A percentile compares a stretch with the other conserved stretches of the same genome.
phyloP scores from a whole-genome alignment of 2,329 filamentous ascomycete species.

The Diplodia scrobiculata region DNA sequence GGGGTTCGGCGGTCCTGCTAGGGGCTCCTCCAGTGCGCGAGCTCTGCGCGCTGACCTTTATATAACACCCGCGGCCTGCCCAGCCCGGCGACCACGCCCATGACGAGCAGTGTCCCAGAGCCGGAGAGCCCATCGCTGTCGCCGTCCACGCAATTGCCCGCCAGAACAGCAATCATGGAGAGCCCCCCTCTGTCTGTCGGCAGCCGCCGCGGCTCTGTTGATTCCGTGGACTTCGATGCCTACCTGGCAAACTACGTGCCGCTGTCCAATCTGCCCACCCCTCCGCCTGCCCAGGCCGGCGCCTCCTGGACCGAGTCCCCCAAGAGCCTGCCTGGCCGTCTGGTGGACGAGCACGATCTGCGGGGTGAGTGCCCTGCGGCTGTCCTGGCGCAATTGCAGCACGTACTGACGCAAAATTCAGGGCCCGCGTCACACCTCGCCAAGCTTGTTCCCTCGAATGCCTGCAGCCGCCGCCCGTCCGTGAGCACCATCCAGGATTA shows the following conservation, averaged over 20 bases:
- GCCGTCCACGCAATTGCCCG: not conserved
- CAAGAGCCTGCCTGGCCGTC: slow-evolving; percentile 3
- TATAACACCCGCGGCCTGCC: slow-evolving; percentile 20
- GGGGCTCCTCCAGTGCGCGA: slow-evolving; percentile 24
- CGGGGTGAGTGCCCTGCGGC: slow-evolving; percentile 22
- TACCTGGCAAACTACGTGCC: slow-evolving; percentile 47
- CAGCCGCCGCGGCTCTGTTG: slow-evolving; percentile 32
- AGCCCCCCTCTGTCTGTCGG: slow-evolving; percentile 28
- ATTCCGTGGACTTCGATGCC: slow-evolving; percentile 44
- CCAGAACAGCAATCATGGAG: slow-evolving; percentile 21
- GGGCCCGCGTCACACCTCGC: slow-evolving; percentile 42
- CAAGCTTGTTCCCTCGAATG: slow-evolving; percentile 43
- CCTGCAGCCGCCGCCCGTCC: slow-evolving; percentile 38
- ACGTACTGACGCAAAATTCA: slow-evolving; percentile 31
- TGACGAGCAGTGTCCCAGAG: slow-evolving; percentile 7
- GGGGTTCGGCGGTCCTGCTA: slow-evolving; percentile 22
- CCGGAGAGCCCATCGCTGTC: slow-evolving; percentile 4
- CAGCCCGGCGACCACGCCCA: slow-evolving; percentile 12
- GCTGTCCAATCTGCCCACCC: slow-evolving; percentile 46
- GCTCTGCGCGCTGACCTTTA: slow-evolving; percentile 20
- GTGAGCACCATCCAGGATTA: slow-evolving; percentile 37
- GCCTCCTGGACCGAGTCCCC: slow-evolving; percentile 2
- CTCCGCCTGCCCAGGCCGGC: slow-evolving; percentile 35
- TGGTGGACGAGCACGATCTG: slow-evolving; percentile 22
- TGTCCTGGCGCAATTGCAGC: not conserved